Base-by-base conservation (phyloP, 192 early-diverging fungal species). In the Ramicandelaber brevisporus region DNA sequence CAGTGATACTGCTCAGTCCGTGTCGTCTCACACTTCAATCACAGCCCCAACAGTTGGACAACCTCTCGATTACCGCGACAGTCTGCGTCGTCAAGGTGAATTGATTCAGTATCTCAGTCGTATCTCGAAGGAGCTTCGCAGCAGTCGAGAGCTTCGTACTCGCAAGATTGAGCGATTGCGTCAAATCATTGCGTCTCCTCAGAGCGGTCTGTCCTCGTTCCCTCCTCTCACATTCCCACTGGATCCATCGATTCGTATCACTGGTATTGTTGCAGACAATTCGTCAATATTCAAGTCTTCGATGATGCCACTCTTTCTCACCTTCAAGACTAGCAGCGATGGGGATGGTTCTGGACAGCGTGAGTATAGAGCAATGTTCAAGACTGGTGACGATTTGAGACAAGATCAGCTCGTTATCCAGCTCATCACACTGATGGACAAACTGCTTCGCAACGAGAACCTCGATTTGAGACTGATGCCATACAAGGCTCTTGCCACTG, bases 371-470 rank as follows among this genome's bases (percentile, higher is more conserved):
- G 32, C 53, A 3, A 99, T 99, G 8, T 96, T 95, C 64, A 99
- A 99, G 53, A 72, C 75, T 0, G 95, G 95, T 5, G 95, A 99
- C 42, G 95, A 99, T 38, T 44, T 71, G 41, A 57, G 90, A 23
- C 95, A 99, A 59, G 95, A 99, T 55, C 95, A 99, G 49, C 59
- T 99, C 14, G 86, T 89, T 1, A 79, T 99, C 25, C 95, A 99
- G 45, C 72, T 99, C 27, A 85, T 96, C 23, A 86, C 80, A 0
- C 63, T 99, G 12, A 99, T 99, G 90, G 88, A 99, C 42, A 63
- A 73, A 31, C 52, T 99, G 18, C 50, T 99, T 17, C 67, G 73
- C 17, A 89, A 92, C 41, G 95, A 99, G 40, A 99, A 87, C 43
- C 54, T 99, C 30, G 88, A 99, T 38, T 51, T 99, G 23, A 66